A percentile compares a stretch with the other conserved stretches of the same genome.
Evolutionary conservation across 495 filamentous ascomycete species (phyloP).

Genomic region (Glarea lozoyensis): DNA sequence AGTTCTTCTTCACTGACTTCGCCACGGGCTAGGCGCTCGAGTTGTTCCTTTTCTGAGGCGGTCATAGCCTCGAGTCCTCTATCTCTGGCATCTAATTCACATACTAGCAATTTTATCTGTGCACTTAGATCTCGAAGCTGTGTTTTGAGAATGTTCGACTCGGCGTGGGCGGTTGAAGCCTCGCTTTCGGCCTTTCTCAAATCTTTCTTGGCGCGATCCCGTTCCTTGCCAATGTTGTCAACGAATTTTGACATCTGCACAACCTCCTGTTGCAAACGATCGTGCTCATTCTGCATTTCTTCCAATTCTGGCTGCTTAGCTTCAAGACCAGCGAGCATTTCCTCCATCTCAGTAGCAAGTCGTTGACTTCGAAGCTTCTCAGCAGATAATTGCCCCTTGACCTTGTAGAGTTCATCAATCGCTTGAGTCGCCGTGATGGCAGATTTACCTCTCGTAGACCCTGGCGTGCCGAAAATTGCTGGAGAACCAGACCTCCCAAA

Average conservation of each 20-base stretch:
- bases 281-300: constrained; percentile 57
- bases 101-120: constrained; percentile 79
- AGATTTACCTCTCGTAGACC: constrained; percentile 36
- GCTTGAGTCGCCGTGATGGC: constrained; percentile 38
- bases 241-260: constrained; percentile 66
- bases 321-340: constrained; percentile 63
- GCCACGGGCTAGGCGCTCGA: constrained; percentile 63
- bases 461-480: constrained; percentile 45
- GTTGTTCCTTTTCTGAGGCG: constrained; percentile 49
- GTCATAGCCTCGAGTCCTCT: constrained; percentile 67
- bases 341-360: constrained; percentile 65
- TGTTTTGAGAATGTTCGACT: constrained; percentile 72
- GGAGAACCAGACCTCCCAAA: constrained; percentile 27
- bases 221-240: constrained; percentile 51
- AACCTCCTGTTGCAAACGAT: constrained; percentile 61
- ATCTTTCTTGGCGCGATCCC: constrained; percentile 47
- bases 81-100: constrained; percentile 70
- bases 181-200: constrained; percentile 65
- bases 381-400: constrained; percentile 42
- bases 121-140: constrained; percentile 85
- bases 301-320: constrained; percentile 60
- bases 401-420: constrained; percentile 43
- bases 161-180: constrained; percentile 58
- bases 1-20: constrained; percentile 52
- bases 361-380: constrained; percentile 64